These are phyloP conservation scores for Balakata baccata DNA, from an alignment of 345 rosid species.

Conservation along the genomic window DNA sequence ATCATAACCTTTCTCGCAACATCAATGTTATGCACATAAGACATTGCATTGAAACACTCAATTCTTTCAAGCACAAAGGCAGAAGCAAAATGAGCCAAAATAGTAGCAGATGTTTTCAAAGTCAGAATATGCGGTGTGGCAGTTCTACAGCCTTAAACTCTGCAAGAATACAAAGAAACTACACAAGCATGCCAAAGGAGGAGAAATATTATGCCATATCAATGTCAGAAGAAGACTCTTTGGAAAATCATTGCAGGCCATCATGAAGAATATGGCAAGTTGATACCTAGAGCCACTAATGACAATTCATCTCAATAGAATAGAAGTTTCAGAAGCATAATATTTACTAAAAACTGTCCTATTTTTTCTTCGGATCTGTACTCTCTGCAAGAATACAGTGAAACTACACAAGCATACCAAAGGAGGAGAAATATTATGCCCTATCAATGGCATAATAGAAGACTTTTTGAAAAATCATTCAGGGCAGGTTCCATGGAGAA, in stretches of 20 bases:
- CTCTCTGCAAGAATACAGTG: too few relatives aligned
- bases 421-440: too few relatives aligned
- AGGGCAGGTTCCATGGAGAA: too few relatives aligned
- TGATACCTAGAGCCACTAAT: neutral
- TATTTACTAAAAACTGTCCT: too few relatives aligned
- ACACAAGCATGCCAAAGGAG: neutral
- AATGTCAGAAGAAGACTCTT: neutral
- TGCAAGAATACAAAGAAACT: neutral
- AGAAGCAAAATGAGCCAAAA: neutral
- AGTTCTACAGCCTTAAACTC: neutral
- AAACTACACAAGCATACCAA: too few relatives aligned
- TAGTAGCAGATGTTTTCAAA: neutral
- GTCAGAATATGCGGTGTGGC: neutral
- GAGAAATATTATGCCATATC: slow-evolving; percentile 4
- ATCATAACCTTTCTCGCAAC: neutral
- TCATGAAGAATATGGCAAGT: neutral
- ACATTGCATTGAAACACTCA: too few relatives aligned
- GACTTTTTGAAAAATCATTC: too few relatives aligned
- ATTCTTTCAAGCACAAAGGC: neutral
- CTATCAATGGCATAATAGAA: too few relatives aligned
- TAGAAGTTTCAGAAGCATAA: neutral
- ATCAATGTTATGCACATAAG: neutral
- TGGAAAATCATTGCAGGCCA: neutral
- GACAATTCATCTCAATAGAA: neutral
- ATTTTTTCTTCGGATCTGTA: too few relatives aligned